Conservation (phyloP, 2,329 filamentous ascomycete genomes). For the Cladosporium sp. region DNA sequence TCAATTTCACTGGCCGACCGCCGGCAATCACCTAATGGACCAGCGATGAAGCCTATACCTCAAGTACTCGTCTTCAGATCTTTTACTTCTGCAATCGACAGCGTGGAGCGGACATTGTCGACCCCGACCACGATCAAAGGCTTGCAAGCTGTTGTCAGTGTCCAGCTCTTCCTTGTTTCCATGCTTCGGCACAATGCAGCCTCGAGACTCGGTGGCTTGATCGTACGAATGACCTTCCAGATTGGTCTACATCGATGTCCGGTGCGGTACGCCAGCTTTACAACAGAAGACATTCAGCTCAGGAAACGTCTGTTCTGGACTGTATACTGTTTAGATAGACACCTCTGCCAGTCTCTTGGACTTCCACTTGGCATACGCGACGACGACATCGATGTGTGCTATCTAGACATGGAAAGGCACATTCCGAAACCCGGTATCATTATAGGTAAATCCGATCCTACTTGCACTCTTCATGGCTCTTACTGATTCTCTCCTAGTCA, state of each 20-base stretch:
- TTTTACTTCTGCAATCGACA: conserved; percentile 49
- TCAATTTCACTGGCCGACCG: conserved; percentile 54
- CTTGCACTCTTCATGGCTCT: neutral
- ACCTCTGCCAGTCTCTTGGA: conserved; percentile 54
- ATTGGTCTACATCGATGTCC: conserved; percentile 58
- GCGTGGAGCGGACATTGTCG: conserved; percentile 45
- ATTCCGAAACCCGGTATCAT: conserved; percentile 2
- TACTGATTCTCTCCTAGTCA: neutral
- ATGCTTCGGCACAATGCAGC: conserved; percentile 56
- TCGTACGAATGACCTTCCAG: conserved; percentile 54
- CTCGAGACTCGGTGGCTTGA: conserved; percentile 52
- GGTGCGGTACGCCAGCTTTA: conserved; percentile 49
- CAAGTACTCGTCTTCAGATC: conserved; percentile 44
- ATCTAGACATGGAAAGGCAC: conserved; percentile 48
- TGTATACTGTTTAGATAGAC: conserved; percentile 53
- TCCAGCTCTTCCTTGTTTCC: conserved; percentile 53
- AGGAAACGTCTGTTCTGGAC: conserved; percentile 55
- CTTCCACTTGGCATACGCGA: conserved; percentile 53
- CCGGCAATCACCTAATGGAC: conserved; percentile 36
- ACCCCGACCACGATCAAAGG: conserved; percentile 45
- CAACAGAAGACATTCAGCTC: conserved; percentile 42
- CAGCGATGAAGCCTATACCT: conserved; percentile 34
- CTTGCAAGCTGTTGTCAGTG: conserved; percentile 50
- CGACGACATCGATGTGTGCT: conserved; percentile 57
- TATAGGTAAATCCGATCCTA: neutral